Conservation (phyloP, 495 filamentous ascomycete species). For the Lasiosphaeria ovina region DNA sequence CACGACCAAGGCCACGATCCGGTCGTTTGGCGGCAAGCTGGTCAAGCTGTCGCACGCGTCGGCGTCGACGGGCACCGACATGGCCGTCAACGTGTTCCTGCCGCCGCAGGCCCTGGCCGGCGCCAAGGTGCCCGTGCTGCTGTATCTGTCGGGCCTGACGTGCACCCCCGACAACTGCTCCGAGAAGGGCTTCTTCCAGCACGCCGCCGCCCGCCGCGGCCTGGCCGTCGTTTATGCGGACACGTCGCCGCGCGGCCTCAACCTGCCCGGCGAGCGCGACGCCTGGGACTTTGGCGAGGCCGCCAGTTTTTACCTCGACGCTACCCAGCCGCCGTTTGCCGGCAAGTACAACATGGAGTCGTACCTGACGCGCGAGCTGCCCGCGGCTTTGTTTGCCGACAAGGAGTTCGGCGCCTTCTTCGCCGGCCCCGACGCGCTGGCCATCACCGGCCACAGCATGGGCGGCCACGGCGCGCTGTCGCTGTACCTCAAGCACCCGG, state of each 20-base stretch:
- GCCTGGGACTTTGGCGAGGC: conserved; percentile 85
- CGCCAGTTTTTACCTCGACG: conserved; percentile 94
- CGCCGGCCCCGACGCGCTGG: conserved; percentile 59
- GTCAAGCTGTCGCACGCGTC: conserved; percentile 88
- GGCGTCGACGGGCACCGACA: conserved; percentile 63
- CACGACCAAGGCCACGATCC: conserved; percentile 83
- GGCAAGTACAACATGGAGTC: conserved; percentile 87
- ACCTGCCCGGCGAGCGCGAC: conserved; percentile 78
- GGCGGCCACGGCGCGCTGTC: conserved; percentile 94
- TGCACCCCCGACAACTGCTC: conserved; percentile 95
- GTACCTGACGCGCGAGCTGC: conserved; percentile 83
- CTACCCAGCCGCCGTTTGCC: conserved; percentile 69
- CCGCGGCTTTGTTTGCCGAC: conserved; percentile 62
- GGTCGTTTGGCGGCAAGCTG: conserved; percentile 91
- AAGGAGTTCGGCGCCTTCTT: conserved; percentile 57
- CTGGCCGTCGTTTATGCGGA: conserved; percentile 93
- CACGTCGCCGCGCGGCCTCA: conserved; percentile 82
- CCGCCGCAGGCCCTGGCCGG: conserved; percentile 54
- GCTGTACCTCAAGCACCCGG: conserved; percentile 85
- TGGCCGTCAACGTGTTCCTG: conserved; percentile 69
- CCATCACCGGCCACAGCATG: conserved; percentile 93
- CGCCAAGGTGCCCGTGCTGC: conserved; percentile 75
- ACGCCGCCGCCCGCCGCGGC: conserved; percentile 67
- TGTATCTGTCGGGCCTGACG: conserved; percentile 92
- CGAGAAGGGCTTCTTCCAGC: conserved; percentile 96